Evolutionary conservation across 768 basidiomycete genomes (phyloP).

Genomic region (Russula vinacea): DNA sequence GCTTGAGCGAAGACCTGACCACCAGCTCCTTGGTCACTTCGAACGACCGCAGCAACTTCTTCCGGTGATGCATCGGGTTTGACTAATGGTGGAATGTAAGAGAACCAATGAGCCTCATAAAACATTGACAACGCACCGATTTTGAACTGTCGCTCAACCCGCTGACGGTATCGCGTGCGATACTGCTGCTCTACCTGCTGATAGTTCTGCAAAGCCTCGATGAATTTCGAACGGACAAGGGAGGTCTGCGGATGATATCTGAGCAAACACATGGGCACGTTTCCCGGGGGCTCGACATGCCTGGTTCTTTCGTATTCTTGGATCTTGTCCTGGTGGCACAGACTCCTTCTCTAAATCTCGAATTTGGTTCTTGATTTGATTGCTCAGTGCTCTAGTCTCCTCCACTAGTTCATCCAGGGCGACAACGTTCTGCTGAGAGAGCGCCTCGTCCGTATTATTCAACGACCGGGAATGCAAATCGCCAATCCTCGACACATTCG

Average conservation of each 20-base stretch:
- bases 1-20: slow-evolving; percentile 88
- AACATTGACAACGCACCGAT: slow-evolving; percentile 54
- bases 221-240: slow-evolving; percentile 49
- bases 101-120: slow-evolving; percentile 9
- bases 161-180: slow-evolving; percentile 71
- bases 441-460: slow-evolving; percentile 70
- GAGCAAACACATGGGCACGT: background rate
- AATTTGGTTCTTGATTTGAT: slow-evolving; percentile 66
- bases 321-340: slow-evolving; percentile 60
- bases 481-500: slow-evolving; percentile 63
- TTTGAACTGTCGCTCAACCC: slow-evolving; percentile 82
- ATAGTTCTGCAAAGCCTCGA: slow-evolving; percentile 82
- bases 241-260: slow-evolving; percentile 22
- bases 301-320: slow-evolving; percentile 75
- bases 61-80: slow-evolving; percentile 92
- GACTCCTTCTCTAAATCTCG: slow-evolving; percentile 67
- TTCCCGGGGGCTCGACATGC: slow-evolving; percentile 37
- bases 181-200: slow-evolving; percentile 80
- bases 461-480: slow-evolving; percentile 73
- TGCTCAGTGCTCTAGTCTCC: slow-evolving; percentile 69
- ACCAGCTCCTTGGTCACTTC: slow-evolving; percentile 66
- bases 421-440: slow-evolving; percentile 55
- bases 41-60: slow-evolving; percentile 82
- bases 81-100: slow-evolving; percentile 43
- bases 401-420: slow-evolving; percentile 67